phyloP scores from a whole-genome alignment of 495 filamentous ascomycete genomes.

The Lasiosphaeria hispida region DNA sequence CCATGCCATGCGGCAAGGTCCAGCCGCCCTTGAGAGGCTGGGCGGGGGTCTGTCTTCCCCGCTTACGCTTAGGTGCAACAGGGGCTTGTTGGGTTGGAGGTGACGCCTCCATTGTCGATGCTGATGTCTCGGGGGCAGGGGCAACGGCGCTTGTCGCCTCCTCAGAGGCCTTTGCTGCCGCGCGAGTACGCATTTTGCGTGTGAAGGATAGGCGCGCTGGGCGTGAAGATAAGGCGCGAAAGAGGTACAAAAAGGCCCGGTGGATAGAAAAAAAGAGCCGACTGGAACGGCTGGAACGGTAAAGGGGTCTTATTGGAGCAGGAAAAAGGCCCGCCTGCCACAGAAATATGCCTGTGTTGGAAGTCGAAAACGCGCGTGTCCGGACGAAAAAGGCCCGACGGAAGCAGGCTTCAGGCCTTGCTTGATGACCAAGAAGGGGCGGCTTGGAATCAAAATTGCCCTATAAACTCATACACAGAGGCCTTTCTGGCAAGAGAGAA shows the following conservation, averaged over 20 bases:
- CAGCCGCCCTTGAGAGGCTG: slow-evolving; percentile 24
- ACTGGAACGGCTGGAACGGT: too few species aligned
- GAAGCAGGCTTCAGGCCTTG: too few species aligned
- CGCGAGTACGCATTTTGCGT: slow-evolving; percentile 19
- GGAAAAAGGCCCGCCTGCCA: too few species aligned
- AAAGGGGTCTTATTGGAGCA: too few species aligned
- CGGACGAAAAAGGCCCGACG: too few species aligned
- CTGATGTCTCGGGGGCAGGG: neutral
- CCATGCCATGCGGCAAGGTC: slow-evolving; percentile 43
- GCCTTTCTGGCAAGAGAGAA: too few species aligned
- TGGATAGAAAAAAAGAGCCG: too few species aligned
- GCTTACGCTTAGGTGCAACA: neutral
- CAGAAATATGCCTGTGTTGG: too few species aligned
- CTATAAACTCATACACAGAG: too few species aligned
- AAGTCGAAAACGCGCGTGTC: too few species aligned
- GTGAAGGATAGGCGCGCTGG: neutral
- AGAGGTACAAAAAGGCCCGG: neutral
- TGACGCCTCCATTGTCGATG: neutral
- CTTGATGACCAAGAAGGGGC: too few species aligned
- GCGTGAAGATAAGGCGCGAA: neutral
- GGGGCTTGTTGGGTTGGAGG: neutral
- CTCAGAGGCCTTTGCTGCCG: slow-evolving; percentile 10
- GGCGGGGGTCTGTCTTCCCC: neutral
- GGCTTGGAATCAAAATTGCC: too few species aligned
- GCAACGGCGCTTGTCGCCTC: neutral